Percentiles rank a stretch among this genome's conserved stretches.
Conservation (phyloP, 768 basidiomycete species). For the Termitomyces sp. region DNA sequence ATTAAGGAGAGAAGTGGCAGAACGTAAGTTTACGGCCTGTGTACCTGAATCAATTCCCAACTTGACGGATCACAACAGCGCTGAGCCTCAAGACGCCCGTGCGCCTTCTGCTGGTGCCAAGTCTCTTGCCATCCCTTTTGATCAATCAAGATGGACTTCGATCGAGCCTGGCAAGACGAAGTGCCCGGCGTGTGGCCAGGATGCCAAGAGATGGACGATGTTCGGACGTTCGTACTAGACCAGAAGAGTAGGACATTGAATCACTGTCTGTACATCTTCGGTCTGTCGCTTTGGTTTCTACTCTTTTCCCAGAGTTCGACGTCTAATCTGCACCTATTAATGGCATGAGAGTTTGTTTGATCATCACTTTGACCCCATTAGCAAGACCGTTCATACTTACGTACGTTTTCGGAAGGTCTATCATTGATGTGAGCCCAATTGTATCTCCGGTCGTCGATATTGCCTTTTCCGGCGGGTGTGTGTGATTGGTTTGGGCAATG, state of each 20-base stretch:
- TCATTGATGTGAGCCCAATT: neutral
- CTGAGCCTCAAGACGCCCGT: constrained; percentile 87
- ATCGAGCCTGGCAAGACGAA: constrained; percentile 84
- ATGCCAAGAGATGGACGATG: constrained; percentile 95
- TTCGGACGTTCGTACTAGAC: constrained; percentile 85
- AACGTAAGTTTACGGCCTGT: constrained; percentile 47
- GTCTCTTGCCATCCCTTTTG: constrained; percentile 93
- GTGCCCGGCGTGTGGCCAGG: constrained; percentile 82
- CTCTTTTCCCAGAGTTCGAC: neutral
- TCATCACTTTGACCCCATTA: neutral
- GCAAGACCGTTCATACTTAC: neutral
- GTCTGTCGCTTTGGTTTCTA: constrained; percentile 7
- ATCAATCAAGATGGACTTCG: constrained; percentile 76
- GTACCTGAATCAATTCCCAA: constrained; percentile 1
- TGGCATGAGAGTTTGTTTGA: constrained; percentile 6
- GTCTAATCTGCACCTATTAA: constrained; percentile 1
- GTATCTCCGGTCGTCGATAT: neutral
- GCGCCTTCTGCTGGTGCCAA: constrained; percentile 98
- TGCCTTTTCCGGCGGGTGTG: neutral
- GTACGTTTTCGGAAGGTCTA: neutral
- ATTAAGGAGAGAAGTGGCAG: constrained; percentile 92
- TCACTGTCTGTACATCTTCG: constrained; percentile 6
- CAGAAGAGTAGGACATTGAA: constrained; percentile 2
- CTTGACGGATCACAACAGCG: constrained; percentile 34
- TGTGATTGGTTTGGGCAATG: constrained; percentile 7